phyloP scores from a whole-genome alignment of 768 basidiomycete genomes.

The Coprinopsis marcescibilis region DNA sequence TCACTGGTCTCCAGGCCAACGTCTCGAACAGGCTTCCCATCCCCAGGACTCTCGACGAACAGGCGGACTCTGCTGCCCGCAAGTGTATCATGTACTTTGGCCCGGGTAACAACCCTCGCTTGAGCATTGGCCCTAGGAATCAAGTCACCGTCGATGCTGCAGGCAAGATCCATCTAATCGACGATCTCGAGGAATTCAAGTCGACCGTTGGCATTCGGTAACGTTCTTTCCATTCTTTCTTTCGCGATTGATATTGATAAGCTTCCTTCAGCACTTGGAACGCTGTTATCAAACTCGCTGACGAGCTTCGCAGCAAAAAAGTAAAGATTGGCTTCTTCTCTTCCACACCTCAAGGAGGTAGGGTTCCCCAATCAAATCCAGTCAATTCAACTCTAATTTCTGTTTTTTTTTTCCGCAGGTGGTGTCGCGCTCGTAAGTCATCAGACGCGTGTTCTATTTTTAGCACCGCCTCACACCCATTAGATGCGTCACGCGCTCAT shows the following conservation, averaged over 20 bases:
- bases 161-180: conserved; percentile 81
- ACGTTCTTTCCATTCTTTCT: conserved; percentile 3
- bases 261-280: conserved; percentile 58
- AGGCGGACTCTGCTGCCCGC: conserved; percentile 81
- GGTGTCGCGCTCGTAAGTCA: conserved; percentile 84
- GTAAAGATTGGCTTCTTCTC: conserved; percentile 92
- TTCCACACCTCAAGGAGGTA: conserved; percentile 91
- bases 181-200: conserved; percentile 74
- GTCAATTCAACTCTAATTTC: conserved; percentile 11
- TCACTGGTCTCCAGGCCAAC: conserved; percentile 37
- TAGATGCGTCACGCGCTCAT: conserved; percentile 94
- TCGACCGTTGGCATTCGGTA: conserved; percentile 63
- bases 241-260: conserved; percentile 10
- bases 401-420: conserved; percentile 39
- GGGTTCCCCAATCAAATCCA: conserved; percentile 17
- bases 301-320: conserved; percentile 81
- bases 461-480: too few relatives aligned
- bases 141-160: conserved; percentile 85
- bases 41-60: conserved; percentile 73
- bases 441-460: too few relatives aligned
- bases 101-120: conserved; percentile 77
- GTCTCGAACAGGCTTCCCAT: conserved; percentile 61
- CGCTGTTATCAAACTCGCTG: conserved; percentile 73
- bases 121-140: conserved; percentile 77
- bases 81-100: conserved; percentile 82